These are phyloP conservation scores for Phialemonium atrogriseum DNA, from an alignment of 2,329 filamentous ascomycete genomes.

Conservation along the genomic window DNA sequence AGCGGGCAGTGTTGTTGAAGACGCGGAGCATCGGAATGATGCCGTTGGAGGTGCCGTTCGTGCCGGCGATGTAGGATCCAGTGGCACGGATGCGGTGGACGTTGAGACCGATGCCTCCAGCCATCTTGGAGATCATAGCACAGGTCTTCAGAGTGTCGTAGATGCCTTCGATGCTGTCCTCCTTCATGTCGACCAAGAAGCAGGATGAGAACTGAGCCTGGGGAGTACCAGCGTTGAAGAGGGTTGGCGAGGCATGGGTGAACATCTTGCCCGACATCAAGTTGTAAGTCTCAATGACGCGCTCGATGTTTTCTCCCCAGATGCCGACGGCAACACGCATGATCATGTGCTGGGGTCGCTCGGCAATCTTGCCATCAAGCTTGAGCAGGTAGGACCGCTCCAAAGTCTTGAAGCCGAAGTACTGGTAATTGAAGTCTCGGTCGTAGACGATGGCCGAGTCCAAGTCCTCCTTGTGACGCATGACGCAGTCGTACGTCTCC, in stretches of 20 bases:
- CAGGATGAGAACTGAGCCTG: slow-evolving; percentile 93
- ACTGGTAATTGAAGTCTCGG: slow-evolving; percentile 99
- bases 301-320: slow-evolving; percentile 90
- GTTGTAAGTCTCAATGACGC: slow-evolving; percentile 95
- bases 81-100: slow-evolving; percentile 95
- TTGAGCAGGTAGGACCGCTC: slow-evolving; percentile 96
- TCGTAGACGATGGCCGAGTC: slow-evolving; percentile 99
- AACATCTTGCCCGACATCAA: slow-evolving; percentile 99
- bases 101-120: slow-evolving; percentile 94
- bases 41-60: slow-evolving; percentile 96
- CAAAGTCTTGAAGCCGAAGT: slow-evolving; percentile 98
- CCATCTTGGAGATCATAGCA: slow-evolving; percentile 99
- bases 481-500: slow-evolving; percentile 82
- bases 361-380: slow-evolving; percentile 90
- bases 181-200: slow-evolving; percentile 99
- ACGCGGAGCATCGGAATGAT: slow-evolving; percentile 97
- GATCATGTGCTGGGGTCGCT: slow-evolving; percentile 98
- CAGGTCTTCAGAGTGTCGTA: slow-evolving; percentile 99
- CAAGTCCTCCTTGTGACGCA: slow-evolving; percentile 93
- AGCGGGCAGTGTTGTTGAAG: slow-evolving; percentile 98
- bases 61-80: slow-evolving; percentile 95
- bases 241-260: slow-evolving; percentile 93
- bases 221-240: slow-evolving; percentile 96
- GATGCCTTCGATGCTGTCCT: slow-evolving; percentile 98
- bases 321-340: slow-evolving; percentile 99